Evolutionary conservation across 257 asterid genomes (phyloP).

Genomic region (Capsicum chinense): DNA sequence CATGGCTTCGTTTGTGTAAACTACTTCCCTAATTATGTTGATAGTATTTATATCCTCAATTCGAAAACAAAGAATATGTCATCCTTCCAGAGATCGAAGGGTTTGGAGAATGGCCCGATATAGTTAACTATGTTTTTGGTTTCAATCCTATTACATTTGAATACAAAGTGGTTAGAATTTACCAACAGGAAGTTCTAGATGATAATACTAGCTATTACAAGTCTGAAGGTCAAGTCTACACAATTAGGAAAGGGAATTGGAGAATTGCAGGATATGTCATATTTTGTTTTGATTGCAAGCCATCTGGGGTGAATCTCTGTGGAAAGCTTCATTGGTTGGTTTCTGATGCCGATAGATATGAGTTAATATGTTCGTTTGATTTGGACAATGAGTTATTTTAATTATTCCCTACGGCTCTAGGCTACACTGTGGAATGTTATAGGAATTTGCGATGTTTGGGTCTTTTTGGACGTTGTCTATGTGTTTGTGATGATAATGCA

Average conservation of each 20-base stretch:
- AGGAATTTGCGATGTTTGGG: conserved; percentile 44
- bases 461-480: conserved; percentile 37
- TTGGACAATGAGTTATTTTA: conserved; percentile 51
- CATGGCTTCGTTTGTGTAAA: conserved; percentile 45
- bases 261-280: conserved; percentile 40
- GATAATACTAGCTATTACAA: conserved; percentile 34
- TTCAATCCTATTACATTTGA: conserved; percentile 28
- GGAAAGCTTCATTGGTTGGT: conserved; percentile 63
- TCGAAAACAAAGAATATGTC: conserved; percentile 54
- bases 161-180: conserved; percentile 56
- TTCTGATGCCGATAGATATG: conserved; percentile 40
- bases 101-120: conserved; percentile 33
- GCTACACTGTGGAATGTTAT: conserved; percentile 18
- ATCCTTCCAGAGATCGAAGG: conserved; percentile 36
- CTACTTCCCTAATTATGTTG: conserved; percentile 37
- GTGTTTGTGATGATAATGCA: conserved; percentile 48
- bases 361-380: conserved; percentile 57
- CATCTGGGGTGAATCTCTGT: conserved; percentile 41
- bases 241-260: conserved; percentile 48
- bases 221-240: conserved; percentile 53
- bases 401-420: conserved; percentile 35
- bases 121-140: conserved; percentile 47
- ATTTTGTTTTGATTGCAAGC: conserved; percentile 14
- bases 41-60: conserved; percentile 45
- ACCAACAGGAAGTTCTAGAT: conserved; percentile 41